phyloP scores from a whole-genome alignment of 176 grass and related monocot genomes.

The Phyllostachys edulis region DNA sequence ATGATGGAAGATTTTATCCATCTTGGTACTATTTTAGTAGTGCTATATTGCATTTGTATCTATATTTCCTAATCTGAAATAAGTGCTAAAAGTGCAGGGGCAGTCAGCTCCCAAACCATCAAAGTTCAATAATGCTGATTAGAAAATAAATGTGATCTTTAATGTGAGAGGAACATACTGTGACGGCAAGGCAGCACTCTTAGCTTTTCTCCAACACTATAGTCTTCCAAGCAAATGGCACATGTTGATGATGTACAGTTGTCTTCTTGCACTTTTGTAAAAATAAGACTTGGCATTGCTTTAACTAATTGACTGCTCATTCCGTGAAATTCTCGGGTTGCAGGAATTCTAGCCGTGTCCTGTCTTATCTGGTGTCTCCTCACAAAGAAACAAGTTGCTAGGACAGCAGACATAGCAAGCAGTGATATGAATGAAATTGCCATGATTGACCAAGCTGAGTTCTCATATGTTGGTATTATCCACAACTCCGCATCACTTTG shows the following conservation, averaged over 20 bases:
- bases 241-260: conserved; percentile 81
- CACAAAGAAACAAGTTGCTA: conserved; percentile 80
- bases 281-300: conserved; percentile 88
- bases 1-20: background rate
- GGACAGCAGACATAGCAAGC: conserved; percentile 81
- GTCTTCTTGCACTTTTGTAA: conserved; percentile 71
- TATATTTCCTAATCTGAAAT: conserved; percentile 12
- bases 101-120: conserved; percentile 6
- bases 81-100: background rate
- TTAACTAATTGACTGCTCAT: conserved; percentile 89
- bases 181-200: conserved; percentile 82
- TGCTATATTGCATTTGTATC: background rate
- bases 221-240: conserved; percentile 97
- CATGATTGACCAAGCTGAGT: conserved; percentile 78
- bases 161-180: conserved; percentile 61
- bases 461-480: conserved; percentile 60
- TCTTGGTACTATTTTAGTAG: background rate
- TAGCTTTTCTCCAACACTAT: conserved; percentile 72
- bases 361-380: conserved; percentile 62
- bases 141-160: background rate
- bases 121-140: background rate
- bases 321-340: conserved; percentile 60
- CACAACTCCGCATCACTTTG: conserved; percentile 56
- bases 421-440: conserved; percentile 83
- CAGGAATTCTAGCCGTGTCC: conserved; percentile 45